Base-by-base conservation (phyloP, 495 filamentous ascomycete genomes). In the Pseudevernia furfuracea region DNA sequence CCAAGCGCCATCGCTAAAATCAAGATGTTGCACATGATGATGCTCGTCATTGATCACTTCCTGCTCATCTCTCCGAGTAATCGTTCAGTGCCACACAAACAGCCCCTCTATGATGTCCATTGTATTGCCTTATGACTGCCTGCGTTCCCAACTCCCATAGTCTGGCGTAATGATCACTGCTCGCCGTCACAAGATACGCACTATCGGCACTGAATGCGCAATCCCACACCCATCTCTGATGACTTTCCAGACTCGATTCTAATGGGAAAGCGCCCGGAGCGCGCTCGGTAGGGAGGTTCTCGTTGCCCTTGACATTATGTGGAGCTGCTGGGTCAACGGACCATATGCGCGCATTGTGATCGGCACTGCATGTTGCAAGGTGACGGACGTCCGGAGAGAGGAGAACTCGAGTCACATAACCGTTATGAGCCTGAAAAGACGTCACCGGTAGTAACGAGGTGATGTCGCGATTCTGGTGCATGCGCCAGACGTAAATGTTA, bases 201-300 rank as follows among this genome's bases (percentile, higher is more conserved):
- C 88, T 92, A 72, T 98, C 94, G 14, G 95, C 94, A 65, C 89
- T 94, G 77, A 97, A 98, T 4, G 94, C 94, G 73, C 94, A 98
- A 75, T 98, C 94, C 94, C 94, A 98, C 1, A 98, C 94, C 94
- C 94, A 98, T 41, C 94, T 87, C 75, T 98, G 94, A 74, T 98
- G 94, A 62, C 89, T 88, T n/a, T 88, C 86, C 2, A 98, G 83
- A 4, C 91, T 96, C 8, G 90, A 92, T 74, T 97, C 91, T 8
- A 96, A 81, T 82, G 87, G 81, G 83, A 96, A 63, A 78, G 85
- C 76, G 74, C 81, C 63, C 69, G 73, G 72, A 28, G 68, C 69
- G 8, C 78, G 74, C 57, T 79, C 78, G 63, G 76, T 77, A 12
- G 80, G 76, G 21, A 68, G 60, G 37, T 59, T 63, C 37, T 69